phyloP scores from a whole-genome alignment of 352 stramenopile species.

The Globisporangium carolinianum region DNA sequence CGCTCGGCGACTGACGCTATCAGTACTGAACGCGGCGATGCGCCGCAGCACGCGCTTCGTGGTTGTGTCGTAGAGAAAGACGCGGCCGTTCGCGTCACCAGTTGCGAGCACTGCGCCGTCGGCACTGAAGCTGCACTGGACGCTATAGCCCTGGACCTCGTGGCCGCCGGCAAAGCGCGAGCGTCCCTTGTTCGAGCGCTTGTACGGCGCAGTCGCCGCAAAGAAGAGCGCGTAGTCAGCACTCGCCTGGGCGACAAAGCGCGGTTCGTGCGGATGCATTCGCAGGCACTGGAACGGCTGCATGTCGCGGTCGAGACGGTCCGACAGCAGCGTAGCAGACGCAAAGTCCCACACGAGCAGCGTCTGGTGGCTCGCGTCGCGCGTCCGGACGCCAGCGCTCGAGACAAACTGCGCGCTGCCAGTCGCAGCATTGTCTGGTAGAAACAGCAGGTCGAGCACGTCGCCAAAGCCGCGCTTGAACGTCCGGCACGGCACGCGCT shows the following conservation, averaged over 20 bases:
- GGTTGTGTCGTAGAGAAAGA: slow-evolving; percentile 34
- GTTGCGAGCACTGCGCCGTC: slow-evolving; percentile 35
- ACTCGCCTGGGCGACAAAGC: slow-evolving; percentile 45
- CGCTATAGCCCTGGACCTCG: slow-evolving; percentile 29
- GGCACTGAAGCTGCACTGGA: slow-evolving; percentile 51
- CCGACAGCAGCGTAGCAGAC: slow-evolving; percentile 31
- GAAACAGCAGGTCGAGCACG: slow-evolving; percentile 52
- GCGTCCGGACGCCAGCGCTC: slow-evolving; percentile 27
- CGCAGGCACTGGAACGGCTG: slow-evolving; percentile 36
- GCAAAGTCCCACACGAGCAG: slow-evolving; percentile 59
- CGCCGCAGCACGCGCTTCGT: slow-evolving; percentile 16
- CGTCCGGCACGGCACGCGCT: not conserved
- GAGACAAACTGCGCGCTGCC: slow-evolving; percentile 35
- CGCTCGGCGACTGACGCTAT: not conserved
- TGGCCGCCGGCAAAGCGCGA: slow-evolving; percentile 23
- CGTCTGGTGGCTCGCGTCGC: slow-evolving; percentile 52
- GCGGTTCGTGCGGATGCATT: slow-evolving; percentile 25
- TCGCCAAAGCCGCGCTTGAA: slow-evolving; percentile 31
- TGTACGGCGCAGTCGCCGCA: slow-evolving; percentile 36
- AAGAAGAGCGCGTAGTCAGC: slow-evolving; percentile 33
- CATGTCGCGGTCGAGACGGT: slow-evolving; percentile 42
- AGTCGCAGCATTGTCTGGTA: slow-evolving; percentile 9
- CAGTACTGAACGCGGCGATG: slow-evolving; percentile 17
- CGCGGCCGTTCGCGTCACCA: slow-evolving; percentile 32
- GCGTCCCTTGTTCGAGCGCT: slow-evolving; percentile 26